These are phyloP conservation scores for Erodium texanum DNA, from an alignment of 441 rosid genomes.

Conservation along the genomic window DNA sequence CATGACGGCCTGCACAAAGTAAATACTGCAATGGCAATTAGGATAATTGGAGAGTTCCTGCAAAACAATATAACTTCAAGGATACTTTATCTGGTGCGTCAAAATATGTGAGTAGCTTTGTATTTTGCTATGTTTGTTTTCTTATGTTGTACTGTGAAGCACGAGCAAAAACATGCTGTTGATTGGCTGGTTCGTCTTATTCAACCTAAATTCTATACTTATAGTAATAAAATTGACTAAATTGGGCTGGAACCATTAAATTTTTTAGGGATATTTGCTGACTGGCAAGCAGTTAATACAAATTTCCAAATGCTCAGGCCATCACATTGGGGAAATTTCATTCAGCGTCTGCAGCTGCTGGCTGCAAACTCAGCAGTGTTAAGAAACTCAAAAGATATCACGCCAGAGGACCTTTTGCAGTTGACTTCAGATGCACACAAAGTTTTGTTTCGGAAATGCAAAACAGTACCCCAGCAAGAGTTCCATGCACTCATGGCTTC, in stretches of 20 bases:
- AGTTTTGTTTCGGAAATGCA: constrained; percentile 37
- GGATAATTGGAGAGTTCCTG: constrained; percentile 65
- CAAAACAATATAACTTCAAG: constrained; percentile 63
- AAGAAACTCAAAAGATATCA: constrained; percentile 48
- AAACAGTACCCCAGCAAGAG: constrained; percentile 39
- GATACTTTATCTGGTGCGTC: constrained; percentile 68
- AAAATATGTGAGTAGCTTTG: constrained; percentile 53
- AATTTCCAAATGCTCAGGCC: constrained; percentile 44
- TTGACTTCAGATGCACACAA: constrained; percentile 43
- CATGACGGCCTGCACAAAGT: constrained; percentile 40
- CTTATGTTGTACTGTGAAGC: not conserved
- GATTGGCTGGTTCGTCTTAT: not conserved
- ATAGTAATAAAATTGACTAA: not conserved
- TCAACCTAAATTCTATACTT: not conserved
- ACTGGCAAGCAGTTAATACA: not conserved
- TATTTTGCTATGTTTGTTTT: not conserved
- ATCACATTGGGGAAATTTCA: constrained; percentile 63
- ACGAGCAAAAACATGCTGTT: not conserved
- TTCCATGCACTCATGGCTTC: constrained; percentile 47
- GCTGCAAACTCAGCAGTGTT: constrained; percentile 53
- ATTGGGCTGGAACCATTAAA: not conserved
- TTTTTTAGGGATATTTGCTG: not conserved
- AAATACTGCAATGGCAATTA: constrained; percentile 72
- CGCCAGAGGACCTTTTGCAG: constrained; percentile 53
- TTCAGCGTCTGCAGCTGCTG: constrained; percentile 55